These are phyloP conservation scores for Fusarium subtropicale DNA, from an alignment of 2,329 filamentous ascomycete species.

Conservation along the genomic window DNA sequence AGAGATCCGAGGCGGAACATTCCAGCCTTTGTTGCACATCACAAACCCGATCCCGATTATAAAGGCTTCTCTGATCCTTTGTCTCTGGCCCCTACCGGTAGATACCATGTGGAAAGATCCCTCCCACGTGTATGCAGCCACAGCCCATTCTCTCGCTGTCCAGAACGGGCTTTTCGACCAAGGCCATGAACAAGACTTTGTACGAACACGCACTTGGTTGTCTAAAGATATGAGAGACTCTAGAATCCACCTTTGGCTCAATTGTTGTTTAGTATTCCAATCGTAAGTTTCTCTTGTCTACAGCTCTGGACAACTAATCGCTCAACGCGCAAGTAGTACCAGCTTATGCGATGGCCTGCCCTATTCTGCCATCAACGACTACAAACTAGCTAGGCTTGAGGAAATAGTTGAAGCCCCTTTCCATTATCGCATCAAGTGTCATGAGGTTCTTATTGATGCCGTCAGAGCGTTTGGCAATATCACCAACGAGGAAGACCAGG, in stretches of 20 bases:
- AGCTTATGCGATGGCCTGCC: conserved; percentile 8
- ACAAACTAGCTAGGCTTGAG: background rate
- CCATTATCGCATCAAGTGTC: conserved; percentile 2
- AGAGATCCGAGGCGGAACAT: background rate
- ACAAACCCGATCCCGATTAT: background rate
- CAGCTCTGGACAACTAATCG: background rate
- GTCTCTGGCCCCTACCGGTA: conserved; percentile 1
- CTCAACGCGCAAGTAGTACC: background rate
- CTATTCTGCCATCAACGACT: background rate
- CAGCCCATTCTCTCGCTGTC: conserved; percentile 7
- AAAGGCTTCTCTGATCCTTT: background rate
- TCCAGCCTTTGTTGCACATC: background rate
- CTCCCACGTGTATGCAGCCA: conserved; percentile 3
- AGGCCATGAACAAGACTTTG: conserved; percentile 9
- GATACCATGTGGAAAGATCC: conserved; percentile 16
- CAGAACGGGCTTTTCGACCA: conserved; percentile 3
- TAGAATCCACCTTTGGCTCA: background rate
- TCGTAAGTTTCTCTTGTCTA: background rate
- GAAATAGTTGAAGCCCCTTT: background rate
- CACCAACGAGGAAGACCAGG: background rate
- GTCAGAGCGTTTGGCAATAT: background rate
- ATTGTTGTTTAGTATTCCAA: conserved; percentile 5
- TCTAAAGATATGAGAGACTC: background rate
- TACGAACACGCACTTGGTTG: conserved; percentile 3
- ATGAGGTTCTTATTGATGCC: conserved; percentile 3